phyloP scores from a whole-genome alignment of 768 basidiomycete genomes.

The Hericium erinaceus region DNA sequence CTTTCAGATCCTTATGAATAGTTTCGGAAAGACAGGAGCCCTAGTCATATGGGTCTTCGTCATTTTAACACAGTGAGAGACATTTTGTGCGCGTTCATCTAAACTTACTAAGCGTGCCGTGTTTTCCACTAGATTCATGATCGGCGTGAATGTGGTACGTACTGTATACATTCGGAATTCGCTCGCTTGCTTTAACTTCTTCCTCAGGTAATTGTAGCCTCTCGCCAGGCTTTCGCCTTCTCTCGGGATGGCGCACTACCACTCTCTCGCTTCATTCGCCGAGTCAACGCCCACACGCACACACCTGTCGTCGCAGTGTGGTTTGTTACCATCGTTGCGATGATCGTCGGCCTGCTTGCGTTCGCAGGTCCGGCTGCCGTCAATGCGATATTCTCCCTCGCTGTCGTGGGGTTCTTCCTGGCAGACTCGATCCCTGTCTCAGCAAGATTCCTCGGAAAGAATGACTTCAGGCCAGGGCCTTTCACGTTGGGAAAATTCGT shows the following conservation, averaged over 20 bases:
- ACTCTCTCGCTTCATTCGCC: constrained; percentile 22
- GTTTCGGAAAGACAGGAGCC: constrained; percentile 22
- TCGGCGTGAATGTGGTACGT: constrained; percentile 6
- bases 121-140: neutral
- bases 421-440: constrained; percentile 49
- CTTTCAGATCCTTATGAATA: constrained; percentile 11
- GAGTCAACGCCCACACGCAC: constrained; percentile 19
- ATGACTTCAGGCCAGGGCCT: constrained; percentile 47
- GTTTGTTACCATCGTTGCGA: constrained; percentile 18
- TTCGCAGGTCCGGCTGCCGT: constrained; percentile 38
- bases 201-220: constrained; percentile 4
- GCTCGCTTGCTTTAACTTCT: neutral
- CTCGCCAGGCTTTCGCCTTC: constrained; percentile 27
- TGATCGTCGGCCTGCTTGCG: constrained; percentile 23
- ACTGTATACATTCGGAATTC: neutral
- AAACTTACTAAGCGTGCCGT: neutral
- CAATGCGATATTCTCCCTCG: constrained; percentile 47
- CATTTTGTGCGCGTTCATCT: constrained; percentile 1
- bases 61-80: constrained; percentile 15
- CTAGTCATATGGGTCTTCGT: constrained; percentile 25
- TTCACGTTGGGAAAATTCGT: constrained; percentile 30
- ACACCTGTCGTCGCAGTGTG: constrained; percentile 27
- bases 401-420: constrained; percentile 35
- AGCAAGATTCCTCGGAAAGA: constrained; percentile 37
- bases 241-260: constrained; percentile 27